Base-by-base conservation (phyloP, 495 filamentous ascomycete genomes). In the Parathielavia hyrcaniae region DNA sequence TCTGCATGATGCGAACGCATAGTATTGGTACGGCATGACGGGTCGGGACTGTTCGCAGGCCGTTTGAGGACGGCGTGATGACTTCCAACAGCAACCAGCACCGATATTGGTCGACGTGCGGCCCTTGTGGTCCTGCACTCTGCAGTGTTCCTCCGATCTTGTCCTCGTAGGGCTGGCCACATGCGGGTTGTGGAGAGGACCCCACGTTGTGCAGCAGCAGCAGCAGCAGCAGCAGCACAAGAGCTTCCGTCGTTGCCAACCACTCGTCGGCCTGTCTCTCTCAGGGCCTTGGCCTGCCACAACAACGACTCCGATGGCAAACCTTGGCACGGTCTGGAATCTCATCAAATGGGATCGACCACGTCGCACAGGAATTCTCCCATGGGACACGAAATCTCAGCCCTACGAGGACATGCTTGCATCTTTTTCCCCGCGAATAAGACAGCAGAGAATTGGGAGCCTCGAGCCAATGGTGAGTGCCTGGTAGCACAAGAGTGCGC, bases 361-460 rank as follows among this genome's bases (percentile, higher is more conserved):
- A 43, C 16, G 36, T 43, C 38, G 50, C 19, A 41, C n/a, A 34
- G 39, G 8, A 38, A 11, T 20, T 20, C 40, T 57, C 45, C 39
- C 44, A 45, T 49, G 53, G 30, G 48, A 50, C 17, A 50, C 48
- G 32, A 45, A n/a, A 34, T 7, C 32, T 57, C 55, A 57, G 55
- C 55, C 55, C 55, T 57, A 57, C 46, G 46, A 19, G 35, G 46
- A 13, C 8, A 35, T 39, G 7, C 5, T 19, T 11, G 38, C 23
- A 7, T 4, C 13, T 16, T 16, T n/a, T 7, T 43, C 17, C 52
- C 46, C 17, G n/a, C 55, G 55, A 57, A 57, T 57, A 22, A 20
- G 44, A 57, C 12, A 22, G 9, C 46, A 57, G 35, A 57, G 45
- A 57, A 50, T 41, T 26, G 45, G 54, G 54, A 47, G 46, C 44